These are phyloP conservation scores for Corchorus olitorius DNA, from an alignment of 345 rosid genomes.

Conservation along the genomic window DNA sequence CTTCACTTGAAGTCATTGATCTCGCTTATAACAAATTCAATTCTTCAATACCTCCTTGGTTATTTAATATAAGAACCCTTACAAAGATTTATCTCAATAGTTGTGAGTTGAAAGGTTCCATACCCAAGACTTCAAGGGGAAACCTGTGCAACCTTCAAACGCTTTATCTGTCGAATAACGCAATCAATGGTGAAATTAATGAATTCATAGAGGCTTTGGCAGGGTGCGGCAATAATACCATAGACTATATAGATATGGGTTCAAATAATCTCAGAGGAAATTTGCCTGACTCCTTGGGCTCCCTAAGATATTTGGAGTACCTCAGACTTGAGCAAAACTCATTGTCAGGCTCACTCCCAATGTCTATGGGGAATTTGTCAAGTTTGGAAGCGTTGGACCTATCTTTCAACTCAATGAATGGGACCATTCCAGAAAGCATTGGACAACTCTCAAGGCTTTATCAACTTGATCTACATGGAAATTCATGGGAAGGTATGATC, in stretches of 20 bases:
- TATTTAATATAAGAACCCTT: constrained; percentile 27
- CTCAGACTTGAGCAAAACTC: constrained; percentile 5
- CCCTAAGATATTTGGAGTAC: not conserved
- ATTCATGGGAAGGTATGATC: constrained; percentile 14
- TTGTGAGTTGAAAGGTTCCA: not conserved
- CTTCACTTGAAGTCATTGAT: constrained; percentile 22
- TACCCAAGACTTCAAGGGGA: not conserved
- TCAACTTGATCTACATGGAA: not conserved
- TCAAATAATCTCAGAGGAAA: constrained; percentile 25
- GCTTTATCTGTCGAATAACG: not conserved
- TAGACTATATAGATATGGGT: constrained; percentile 21
- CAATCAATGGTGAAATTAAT: constrained; percentile 25
- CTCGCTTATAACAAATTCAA: constrained; percentile 30
- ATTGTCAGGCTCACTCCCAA: constrained; percentile 33
- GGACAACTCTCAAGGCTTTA: not conserved
- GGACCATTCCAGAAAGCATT: not conserved
- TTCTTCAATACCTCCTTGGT: constrained; percentile 26
- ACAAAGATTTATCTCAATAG: not conserved
- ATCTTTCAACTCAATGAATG: constrained; percentile 13
- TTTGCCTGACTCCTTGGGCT: constrained; percentile 25
- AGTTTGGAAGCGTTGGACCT: constrained; percentile 12
- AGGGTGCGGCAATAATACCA: constrained; percentile 15
- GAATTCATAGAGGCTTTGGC: constrained; percentile 28
- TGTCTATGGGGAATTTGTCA: constrained; percentile 30
- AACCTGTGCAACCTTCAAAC: not conserved